Evolutionary conservation across 768 basidiomycete species (phyloP).

Genomic region (Sistotremastrum suecicum): DNA sequence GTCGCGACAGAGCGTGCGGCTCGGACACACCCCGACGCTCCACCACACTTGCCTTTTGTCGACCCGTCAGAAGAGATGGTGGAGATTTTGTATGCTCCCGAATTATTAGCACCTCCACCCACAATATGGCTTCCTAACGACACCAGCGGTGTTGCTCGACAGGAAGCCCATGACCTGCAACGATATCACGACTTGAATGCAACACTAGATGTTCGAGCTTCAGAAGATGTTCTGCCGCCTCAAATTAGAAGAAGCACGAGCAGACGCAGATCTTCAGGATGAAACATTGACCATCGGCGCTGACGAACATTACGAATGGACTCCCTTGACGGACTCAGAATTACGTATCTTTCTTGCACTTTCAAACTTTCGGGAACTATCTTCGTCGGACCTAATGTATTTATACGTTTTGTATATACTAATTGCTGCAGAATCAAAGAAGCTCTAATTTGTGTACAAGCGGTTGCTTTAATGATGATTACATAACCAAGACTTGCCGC

Average conservation of each 20-base stretch:
- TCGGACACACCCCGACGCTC: slow-evolving; percentile 56
- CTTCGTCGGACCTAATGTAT: too few species aligned
- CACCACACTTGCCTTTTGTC: slow-evolving; percentile 54
- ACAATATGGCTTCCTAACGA: slow-evolving; percentile 83
- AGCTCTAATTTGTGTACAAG: too few species aligned
- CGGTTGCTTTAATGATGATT: too few species aligned
- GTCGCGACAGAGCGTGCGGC: slow-evolving; percentile 68
- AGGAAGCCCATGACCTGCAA: slow-evolving; percentile 64
- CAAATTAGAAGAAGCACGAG: background rate
- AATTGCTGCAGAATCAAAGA: too few species aligned
- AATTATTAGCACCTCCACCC: slow-evolving; percentile 62
- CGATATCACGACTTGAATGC: slow-evolving; percentile 59
- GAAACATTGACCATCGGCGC: too few species aligned
- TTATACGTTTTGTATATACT: too few species aligned
- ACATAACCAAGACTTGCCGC: too few species aligned
- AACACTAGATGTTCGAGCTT: slow-evolving; percentile 49
- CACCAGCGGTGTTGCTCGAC: slow-evolving; percentile 52
- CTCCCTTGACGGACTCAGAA: too few species aligned
- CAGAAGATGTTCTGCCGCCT: slow-evolving; percentile 33
- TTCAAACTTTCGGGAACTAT: too few species aligned
- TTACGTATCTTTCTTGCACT: too few species aligned
- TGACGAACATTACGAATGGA: too few species aligned
- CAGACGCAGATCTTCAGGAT: background rate
- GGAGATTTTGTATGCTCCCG: slow-evolving; percentile 69
- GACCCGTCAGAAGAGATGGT: slow-evolving; percentile 70